A percentile compares a stretch with the other conserved stretches of the same genome.
These are phyloP conservation scores for Cryptosporidium xiaoi DNA, from an alignment of 169 alveolate genomes.

Conservation along the genomic window DNA sequence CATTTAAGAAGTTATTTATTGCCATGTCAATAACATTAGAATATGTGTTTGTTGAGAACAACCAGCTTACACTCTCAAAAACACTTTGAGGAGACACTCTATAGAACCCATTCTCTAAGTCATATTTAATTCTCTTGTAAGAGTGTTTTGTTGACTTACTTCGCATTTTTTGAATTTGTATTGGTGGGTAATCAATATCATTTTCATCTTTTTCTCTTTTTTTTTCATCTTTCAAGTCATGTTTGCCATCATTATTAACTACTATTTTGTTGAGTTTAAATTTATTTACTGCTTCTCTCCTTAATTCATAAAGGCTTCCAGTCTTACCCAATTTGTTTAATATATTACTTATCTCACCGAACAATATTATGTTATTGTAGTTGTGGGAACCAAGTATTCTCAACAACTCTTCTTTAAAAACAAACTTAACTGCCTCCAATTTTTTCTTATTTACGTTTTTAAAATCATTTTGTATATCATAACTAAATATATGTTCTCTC, in stretches of 20 bases:
- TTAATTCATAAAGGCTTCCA: conserved; percentile 19
- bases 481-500: too few relatives aligned
- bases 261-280: background rate
- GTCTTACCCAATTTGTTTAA: conserved; percentile 20
- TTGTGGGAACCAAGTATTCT: conserved; percentile 33
- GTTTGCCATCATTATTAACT: background rate
- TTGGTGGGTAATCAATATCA: conserved; percentile 20
- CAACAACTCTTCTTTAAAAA: conserved; percentile 36
- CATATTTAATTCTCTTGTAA: conserved; percentile 43
- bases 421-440: conserved; percentile 28
- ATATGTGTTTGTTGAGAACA: conserved; percentile 40
- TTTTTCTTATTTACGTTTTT: background rate
- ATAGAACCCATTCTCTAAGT: conserved; percentile 56
- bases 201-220: background rate
- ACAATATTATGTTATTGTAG: conserved; percentile 14
- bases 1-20: conserved; percentile 35
- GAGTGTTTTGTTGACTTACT: conserved; percentile 56
- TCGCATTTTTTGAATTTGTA: conserved; percentile 17
- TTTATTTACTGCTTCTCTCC: conserved; percentile 50
- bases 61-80: conserved; percentile 66
- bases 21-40: conserved; percentile 59
- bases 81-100: conserved; percentile 65
- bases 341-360: conserved; percentile 39
- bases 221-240: background rate
- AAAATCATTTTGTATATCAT: too few relatives aligned